Evolutionary conservation across 1,284 basidiomycete species (phyloP).

Genomic region (Schizophyllum amplum): DNA sequence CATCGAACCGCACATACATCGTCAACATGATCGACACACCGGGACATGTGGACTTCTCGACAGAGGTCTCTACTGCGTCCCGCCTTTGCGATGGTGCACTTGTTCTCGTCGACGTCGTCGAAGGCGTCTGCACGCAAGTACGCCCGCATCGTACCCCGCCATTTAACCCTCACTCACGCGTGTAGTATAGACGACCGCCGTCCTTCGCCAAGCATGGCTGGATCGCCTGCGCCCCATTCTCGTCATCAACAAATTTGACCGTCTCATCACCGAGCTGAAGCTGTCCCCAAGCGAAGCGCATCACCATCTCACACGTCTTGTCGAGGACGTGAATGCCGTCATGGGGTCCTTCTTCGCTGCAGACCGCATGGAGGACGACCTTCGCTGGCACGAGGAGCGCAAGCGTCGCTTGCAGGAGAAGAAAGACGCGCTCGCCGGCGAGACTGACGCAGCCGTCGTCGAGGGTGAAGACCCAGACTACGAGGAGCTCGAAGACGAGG

Average conservation of each 20-base stretch:
- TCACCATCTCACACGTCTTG: constrained; percentile 86
- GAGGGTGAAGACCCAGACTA: constrained; percentile 55
- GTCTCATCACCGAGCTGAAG: constrained; percentile 90
- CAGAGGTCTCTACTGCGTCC: constrained; percentile 92
- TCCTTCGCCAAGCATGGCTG: constrained; percentile 91
- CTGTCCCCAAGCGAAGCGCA: constrained; percentile 90
- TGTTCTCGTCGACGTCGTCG: constrained; percentile 95
- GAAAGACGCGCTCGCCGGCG: constrained; percentile 61
- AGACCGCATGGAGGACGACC: constrained; percentile 96
- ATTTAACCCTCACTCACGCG: not conserved
- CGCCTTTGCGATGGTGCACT: constrained; percentile 93
- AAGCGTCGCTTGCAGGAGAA: constrained; percentile 74
- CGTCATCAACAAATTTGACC: constrained; percentile 97
- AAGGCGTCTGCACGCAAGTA: constrained; percentile 97
- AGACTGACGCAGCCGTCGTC: constrained; percentile 45
- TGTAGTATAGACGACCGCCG: constrained; percentile 75
- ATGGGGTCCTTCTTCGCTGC: constrained; percentile 96
- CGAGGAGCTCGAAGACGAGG: constrained; percentile 94
- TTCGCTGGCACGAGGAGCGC: constrained; percentile 88
- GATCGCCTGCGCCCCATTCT: constrained; percentile 88
- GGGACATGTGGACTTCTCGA: constrained; percentile 98
- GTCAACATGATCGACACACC: constrained; percentile 98
- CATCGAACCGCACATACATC: constrained; percentile 24
- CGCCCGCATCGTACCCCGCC: constrained; percentile 17
- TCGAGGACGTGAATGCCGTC: constrained; percentile 97